phyloP scores from a whole-genome alignment of 2,329 filamentous ascomycete genomes.

The Polytolypa hystricis region DNA sequence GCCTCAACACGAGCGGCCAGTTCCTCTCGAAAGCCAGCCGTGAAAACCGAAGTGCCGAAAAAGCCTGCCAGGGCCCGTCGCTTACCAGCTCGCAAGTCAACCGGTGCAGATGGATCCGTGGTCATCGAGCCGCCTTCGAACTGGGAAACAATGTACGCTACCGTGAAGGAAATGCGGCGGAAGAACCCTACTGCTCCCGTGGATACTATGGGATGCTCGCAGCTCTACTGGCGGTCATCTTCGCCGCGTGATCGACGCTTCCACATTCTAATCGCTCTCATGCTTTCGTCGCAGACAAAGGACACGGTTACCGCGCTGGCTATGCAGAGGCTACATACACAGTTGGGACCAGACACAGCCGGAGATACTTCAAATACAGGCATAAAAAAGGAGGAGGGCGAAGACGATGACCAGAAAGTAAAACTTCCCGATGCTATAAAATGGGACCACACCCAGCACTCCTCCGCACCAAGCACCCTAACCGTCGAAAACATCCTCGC shows the following conservation, averaged over 20 bases:
- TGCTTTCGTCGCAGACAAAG: slow-evolving; percentile 89
- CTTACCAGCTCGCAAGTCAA: slow-evolving; percentile 30
- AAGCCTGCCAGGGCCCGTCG: slow-evolving; percentile 27
- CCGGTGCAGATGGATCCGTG: slow-evolving; percentile 25
- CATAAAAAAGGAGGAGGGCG: slow-evolving; percentile 7
- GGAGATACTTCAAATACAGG: slow-evolving; percentile 8
- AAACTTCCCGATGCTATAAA: slow-evolving; percentile 11
- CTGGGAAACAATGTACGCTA: slow-evolving; percentile 73
- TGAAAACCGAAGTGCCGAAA: slow-evolving; percentile 19
- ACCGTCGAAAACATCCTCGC: slow-evolving; percentile 68
- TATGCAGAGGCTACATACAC: slow-evolving; percentile 66
- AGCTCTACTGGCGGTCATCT: slow-evolving; percentile 33
- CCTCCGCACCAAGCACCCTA: slow-evolving; percentile 38
- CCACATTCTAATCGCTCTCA: slow-evolving; percentile 76
- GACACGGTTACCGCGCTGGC: slow-evolving; percentile 80
- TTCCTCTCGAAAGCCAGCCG: slow-evolving; percentile 15
- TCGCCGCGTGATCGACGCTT: slow-evolving; percentile 54
- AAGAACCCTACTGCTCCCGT: slow-evolving; percentile 63
- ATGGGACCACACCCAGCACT: slow-evolving; percentile 13
- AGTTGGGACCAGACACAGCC: slow-evolving; percentile 42
- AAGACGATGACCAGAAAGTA: slow-evolving; percentile 14
- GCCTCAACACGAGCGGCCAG: slow-evolving; percentile 12
- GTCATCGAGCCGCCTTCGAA: slow-evolving; percentile 54
- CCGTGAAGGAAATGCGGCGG: slow-evolving; percentile 67
- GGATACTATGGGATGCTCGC: slow-evolving; percentile 89